Conservation (phyloP, 495 filamentous ascomycete genomes). For the Geoglossum glabrum region DNA sequence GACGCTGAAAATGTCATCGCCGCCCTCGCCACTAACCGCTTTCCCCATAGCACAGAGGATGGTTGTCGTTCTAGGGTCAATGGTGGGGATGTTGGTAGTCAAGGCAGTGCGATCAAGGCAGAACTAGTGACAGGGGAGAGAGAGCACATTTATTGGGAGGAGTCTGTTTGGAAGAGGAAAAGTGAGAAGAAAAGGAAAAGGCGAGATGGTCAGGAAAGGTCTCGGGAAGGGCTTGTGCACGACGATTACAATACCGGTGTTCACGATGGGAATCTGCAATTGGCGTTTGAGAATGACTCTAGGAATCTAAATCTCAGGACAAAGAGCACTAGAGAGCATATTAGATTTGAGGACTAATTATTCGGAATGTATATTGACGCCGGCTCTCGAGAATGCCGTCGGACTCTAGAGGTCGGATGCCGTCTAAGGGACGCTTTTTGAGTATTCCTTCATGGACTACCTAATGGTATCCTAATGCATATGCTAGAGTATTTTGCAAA, state of each 20-base stretch:
- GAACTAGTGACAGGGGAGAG: not conserved
- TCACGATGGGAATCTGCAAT: not conserved
- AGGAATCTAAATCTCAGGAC: not conserved
- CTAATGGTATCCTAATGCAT: no score
- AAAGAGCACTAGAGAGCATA: not conserved
- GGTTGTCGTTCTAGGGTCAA: not conserved
- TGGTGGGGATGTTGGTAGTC: not conserved
- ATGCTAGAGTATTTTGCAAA: no score
- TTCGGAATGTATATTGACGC: not conserved
- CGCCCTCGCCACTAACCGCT: not conserved
- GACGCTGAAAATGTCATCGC: not conserved
- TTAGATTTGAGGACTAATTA: not conserved
- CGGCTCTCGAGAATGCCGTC: no score
- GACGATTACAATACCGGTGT: not conserved
- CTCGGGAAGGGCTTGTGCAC: not conserved
- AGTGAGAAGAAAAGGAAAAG: not conserved
- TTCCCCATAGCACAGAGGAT: not conserved
- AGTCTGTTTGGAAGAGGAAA: not conserved
- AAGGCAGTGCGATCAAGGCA: not conserved
- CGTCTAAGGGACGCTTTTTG: no score
- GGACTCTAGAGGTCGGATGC: no score
- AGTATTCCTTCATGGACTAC: no score
- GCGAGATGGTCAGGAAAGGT: not conserved
- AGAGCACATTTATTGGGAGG: conserved; percentile 1
- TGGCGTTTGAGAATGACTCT: not conserved